Conservation (phyloP, 306 rosid genomes). For the Prunus fruticosa region DNA sequence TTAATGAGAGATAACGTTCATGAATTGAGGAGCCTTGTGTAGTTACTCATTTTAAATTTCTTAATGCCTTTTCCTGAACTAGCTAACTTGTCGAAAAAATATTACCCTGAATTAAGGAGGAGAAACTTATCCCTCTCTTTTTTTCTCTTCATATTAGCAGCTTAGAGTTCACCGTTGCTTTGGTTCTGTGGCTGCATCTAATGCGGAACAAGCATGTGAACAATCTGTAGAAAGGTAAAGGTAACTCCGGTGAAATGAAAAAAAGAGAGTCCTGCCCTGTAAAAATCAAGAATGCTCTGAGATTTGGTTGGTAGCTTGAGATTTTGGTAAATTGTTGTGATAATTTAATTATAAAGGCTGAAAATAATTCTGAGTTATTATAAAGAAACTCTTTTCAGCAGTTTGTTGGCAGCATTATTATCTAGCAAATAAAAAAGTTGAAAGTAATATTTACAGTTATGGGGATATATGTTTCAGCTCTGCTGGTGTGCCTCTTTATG, state of each 20-base stretch:
- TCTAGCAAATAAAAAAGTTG: too few relatives aligned
- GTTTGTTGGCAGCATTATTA: too few relatives aligned
- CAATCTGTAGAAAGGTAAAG: slow-evolving; percentile 16
- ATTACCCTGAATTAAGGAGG: background rate
- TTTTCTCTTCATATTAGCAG: background rate
- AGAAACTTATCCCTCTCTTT: too few relatives aligned
- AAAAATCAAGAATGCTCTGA: background rate
- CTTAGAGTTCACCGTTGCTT: background rate
- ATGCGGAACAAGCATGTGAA: slow-evolving; percentile 6
- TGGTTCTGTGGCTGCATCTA: background rate
- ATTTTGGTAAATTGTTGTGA: background rate
- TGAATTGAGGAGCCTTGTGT: background rate
- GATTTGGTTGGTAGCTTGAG: background rate
- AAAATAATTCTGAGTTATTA: background rate
- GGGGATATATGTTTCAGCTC: background rate
- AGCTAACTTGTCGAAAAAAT: too few relatives aligned
- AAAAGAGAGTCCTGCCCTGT: too few relatives aligned
- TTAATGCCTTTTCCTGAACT: too few relatives aligned
- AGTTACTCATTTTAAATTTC: background rate
- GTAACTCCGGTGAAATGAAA: too few relatives aligned
- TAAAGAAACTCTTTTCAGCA: background rate
- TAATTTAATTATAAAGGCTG: background rate
- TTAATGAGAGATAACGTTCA: too few relatives aligned
- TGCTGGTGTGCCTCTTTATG: background rate
- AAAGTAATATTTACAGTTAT: background rate